These are phyloP conservation scores for Paramecium tetraurelia DNA, from an alignment of 73 alveolate genomes.

Conservation along the genomic window DNA sequence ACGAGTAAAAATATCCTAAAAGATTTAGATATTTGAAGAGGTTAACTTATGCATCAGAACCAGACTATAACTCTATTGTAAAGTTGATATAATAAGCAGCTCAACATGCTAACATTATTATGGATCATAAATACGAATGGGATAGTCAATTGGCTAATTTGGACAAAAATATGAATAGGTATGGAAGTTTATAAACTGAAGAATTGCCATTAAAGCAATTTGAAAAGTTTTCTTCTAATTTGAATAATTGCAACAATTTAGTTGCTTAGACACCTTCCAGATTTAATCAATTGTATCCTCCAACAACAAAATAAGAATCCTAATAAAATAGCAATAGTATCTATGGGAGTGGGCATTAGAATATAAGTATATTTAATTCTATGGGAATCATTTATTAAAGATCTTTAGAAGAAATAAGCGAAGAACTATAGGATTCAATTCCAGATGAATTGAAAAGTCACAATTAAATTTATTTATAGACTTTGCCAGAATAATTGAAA, in stretches of 20 bases:
- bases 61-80: neutral
- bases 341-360: neutral
- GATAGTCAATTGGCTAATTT: neutral
- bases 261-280: neutral
- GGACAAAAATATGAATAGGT: neutral
- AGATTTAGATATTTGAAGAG: neutral
- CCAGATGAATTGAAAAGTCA: neutral
- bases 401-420: neutral
- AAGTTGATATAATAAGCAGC: neutral
- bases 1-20: neutral
- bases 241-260: neutral
- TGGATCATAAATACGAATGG: slow-evolving; percentile 13
- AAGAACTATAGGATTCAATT: neutral
- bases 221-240: neutral
- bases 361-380: neutral
- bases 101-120: neutral
- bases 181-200: neutral
- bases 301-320: neutral
- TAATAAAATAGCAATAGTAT: neutral
- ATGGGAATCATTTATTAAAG: neutral
- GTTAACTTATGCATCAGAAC: neutral
- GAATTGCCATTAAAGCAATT: neutral
- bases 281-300: neutral
- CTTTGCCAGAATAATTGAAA: neutral
- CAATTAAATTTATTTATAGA: neutral